Evolutionary conservation across 306 rosid species (phyloP).

Genomic region (Lupinus albus): DNA sequence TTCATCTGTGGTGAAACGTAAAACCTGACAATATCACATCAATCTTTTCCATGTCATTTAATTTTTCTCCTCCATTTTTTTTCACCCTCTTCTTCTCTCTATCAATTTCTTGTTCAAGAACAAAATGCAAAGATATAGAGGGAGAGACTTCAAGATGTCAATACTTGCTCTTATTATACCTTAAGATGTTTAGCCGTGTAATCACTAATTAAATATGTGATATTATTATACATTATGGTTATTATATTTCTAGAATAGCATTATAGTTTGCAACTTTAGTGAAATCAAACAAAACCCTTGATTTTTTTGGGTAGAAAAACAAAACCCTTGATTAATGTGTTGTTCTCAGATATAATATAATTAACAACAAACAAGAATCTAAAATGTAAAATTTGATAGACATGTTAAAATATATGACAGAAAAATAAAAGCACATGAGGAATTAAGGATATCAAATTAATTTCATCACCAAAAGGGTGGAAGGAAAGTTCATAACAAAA

Average conservation of each 20-base stretch:
- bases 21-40: conserved; percentile 74
- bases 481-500: no score
- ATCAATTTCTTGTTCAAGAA: conserved; percentile 8
- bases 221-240: background rate
- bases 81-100: background rate
- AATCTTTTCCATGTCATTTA: conserved; percentile 58
- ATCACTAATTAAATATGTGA: conserved; percentile 19
- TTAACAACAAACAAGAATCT: conserved; percentile 21
- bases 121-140: conserved; percentile 25
- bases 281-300: conserved; percentile 40
- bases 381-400: background rate
- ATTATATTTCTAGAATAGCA: conserved; percentile 7
- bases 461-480: no score
- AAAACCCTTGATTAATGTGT: conserved; percentile 26
- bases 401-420: no score
- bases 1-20: conserved; percentile 84
- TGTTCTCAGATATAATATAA: conserved; percentile 2
- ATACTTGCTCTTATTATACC: conserved; percentile 2
- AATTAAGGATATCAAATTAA: no score
- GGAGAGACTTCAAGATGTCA: no score
- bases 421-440: no score
- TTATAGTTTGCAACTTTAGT: conserved; percentile 33
- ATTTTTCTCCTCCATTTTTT: conserved; percentile 64
- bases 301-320: no score
- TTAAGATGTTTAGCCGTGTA: conserved; percentile 24